phyloP scores from a whole-genome alignment of 768 basidiomycete genomes.

The Tylopilus felleus region DNA sequence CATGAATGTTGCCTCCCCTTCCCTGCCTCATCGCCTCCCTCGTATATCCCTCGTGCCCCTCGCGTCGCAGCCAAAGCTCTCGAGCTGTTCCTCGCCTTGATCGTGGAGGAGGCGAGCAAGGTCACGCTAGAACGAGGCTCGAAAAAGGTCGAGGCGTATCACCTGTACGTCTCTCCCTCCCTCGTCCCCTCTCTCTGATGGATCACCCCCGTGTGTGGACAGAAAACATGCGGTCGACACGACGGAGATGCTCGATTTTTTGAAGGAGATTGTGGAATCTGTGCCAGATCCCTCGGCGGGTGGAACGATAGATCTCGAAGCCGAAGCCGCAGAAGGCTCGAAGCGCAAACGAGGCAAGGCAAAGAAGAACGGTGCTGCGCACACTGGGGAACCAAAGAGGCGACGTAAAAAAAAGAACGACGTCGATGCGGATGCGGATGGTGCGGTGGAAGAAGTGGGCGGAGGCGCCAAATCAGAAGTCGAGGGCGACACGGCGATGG shows the following conservation, averaged over 20 bases:
- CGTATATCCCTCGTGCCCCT: background rate
- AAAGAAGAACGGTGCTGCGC: conserved; percentile 40
- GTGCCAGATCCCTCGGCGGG: conserved; percentile 87
- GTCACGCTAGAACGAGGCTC: conserved; percentile 76
- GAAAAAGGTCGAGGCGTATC: conserved; percentile 89
- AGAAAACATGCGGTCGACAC: conserved; percentile 93
- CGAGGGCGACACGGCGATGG: conserved; percentile 35
- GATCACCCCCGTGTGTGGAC: background rate
- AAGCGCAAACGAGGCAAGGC: conserved; percentile 60
- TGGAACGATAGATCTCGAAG: conserved; percentile 70
- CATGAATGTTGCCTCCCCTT: conserved; percentile 2
- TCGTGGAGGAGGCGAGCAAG: conserved; percentile 79
- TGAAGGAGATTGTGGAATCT: conserved; percentile 84
- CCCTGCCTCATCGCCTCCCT: background rate
- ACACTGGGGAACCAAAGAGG: conserved; percentile 40
- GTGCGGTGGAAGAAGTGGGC: conserved; percentile 34
- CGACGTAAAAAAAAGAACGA: conserved; percentile 48
- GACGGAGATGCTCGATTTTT: conserved; percentile 88
- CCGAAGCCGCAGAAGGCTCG: conserved; percentile 48
- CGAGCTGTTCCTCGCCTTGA: conserved; percentile 83
- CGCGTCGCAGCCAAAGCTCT: conserved; percentile 81
- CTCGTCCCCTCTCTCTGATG: background rate
- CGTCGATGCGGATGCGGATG: conserved; percentile 33
- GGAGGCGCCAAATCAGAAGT: conserved; percentile 37
- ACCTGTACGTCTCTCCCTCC: conserved; percentile 63